Percentiles rank a stretch among this genome's conserved stretches.
phyloP scores from a whole-genome alignment of 148 eudicot genomes.

The Rhododendron ferrugineum region DNA sequence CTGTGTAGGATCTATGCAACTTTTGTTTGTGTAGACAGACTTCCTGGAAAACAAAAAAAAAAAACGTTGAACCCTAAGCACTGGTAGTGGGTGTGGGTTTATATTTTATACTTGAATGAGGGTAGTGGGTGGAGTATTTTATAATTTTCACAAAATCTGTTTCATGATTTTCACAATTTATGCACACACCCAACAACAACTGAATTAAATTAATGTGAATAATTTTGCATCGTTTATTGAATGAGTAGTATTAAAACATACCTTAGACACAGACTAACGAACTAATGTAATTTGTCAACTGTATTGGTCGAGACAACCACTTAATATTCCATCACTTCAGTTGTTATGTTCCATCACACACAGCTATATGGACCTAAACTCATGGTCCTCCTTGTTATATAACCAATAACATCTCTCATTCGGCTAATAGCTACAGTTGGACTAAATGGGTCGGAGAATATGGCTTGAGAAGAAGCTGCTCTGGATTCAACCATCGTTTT shows the following conservation, averaged over 20 bases:
- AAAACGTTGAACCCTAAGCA: neutral
- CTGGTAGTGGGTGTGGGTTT: neutral
- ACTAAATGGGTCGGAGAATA: slow-evolving; percentile 34
- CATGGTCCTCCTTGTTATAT: neutral
- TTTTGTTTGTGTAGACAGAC: too few relatives aligned
- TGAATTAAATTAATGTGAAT: neutral
- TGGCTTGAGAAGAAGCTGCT: slow-evolving; percentile 22
- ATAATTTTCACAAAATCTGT: neutral
- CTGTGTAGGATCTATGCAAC: too few relatives aligned
- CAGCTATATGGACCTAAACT: neutral
- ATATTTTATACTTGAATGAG: neutral
- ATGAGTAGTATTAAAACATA: neutral
- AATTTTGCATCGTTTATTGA: neutral
- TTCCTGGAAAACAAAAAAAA: too few relatives aligned
- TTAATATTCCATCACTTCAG: neutral
- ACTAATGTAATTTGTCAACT: neutral
- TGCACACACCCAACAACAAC: neutral
- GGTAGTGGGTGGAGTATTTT: neutral
- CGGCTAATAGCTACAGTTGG: neutral
- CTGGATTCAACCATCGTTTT: slow-evolving; percentile 36
- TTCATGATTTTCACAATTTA: neutral
- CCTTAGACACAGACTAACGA: neutral
- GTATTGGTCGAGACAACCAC: neutral
- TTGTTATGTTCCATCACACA: neutral
- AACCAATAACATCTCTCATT: slow-evolving; percentile 7